Percentiles rank a stretch among this genome's conserved stretches.
phyloP scores from a whole-genome alignment of 2,329 filamentous ascomycete species.

The Pseudocercospora eumusae region DNA sequence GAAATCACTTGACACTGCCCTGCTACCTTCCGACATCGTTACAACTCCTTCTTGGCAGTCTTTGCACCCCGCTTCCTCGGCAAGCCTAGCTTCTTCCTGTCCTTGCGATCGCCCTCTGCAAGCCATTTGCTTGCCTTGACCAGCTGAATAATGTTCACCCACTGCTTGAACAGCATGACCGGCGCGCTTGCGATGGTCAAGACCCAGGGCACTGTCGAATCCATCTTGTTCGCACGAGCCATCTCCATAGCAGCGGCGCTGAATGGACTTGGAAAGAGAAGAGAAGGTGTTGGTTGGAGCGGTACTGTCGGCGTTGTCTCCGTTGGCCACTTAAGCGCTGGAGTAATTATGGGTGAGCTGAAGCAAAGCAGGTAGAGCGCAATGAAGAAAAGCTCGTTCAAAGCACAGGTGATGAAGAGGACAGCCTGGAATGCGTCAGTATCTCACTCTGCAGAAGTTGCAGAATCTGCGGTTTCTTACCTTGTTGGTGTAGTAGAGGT shows the following conservation, averaged over 20 bases:
- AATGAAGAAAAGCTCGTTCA: slow-evolving; percentile 98
- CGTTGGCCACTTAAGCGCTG: slow-evolving; percentile 65
- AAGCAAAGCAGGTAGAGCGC: slow-evolving; percentile 97
- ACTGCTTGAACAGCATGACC: slow-evolving; percentile 87
- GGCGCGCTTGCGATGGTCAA: slow-evolving; percentile 78
- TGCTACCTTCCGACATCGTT: neutral
- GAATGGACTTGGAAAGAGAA: slow-evolving; percentile 82
- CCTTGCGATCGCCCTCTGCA: slow-evolving; percentile 74
- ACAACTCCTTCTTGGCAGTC: slow-evolving; percentile 16
- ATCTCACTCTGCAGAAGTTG: neutral
- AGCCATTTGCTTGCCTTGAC: slow-evolving; percentile 91
- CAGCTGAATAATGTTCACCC: slow-evolving; percentile 91
- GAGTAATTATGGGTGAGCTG: slow-evolving; percentile 84
- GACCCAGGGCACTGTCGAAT: slow-evolving; percentile 68
- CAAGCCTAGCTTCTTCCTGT: slow-evolving; percentile 34
- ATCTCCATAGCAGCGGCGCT: slow-evolving; percentile 90
- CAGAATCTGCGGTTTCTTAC: slow-evolving; percentile 55
- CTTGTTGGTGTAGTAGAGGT: slow-evolving; percentile 97
- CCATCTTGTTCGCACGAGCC: slow-evolving; percentile 82
- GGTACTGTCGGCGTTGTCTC: slow-evolving; percentile 51
- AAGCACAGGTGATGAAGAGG: slow-evolving; percentile 82
- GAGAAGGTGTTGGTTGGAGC: slow-evolving; percentile 59
- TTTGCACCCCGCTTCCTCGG: slow-evolving; percentile 21
- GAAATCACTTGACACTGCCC: neutral
- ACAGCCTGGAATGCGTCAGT: slow-evolving; percentile 63